These are phyloP conservation scores for Talaromyces sp. DNA, from an alignment of 2,329 filamentous ascomycete genomes.

Conservation along the genomic window DNA sequence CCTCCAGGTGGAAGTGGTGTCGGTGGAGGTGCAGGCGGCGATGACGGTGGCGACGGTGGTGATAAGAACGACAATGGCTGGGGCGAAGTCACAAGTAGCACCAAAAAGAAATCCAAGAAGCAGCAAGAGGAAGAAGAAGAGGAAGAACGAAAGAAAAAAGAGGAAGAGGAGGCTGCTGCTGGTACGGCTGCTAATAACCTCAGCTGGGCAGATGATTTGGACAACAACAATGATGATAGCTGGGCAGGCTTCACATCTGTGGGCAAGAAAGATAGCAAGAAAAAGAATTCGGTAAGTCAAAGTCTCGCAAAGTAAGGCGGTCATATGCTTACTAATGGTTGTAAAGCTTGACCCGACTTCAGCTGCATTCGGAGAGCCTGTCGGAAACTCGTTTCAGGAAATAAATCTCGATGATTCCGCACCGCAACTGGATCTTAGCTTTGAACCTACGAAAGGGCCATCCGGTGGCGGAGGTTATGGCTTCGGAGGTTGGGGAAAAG, in stretches of 20 bases:
- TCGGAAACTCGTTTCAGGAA: slow-evolving; percentile 60
- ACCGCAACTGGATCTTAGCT: slow-evolving; percentile 56
- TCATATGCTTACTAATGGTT: neutral
- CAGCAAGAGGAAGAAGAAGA: slow-evolving; percentile 31
- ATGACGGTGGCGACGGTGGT: slow-evolving; percentile 34
- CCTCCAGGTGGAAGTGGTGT: slow-evolving; percentile 32
- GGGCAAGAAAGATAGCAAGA: slow-evolving; percentile 57
- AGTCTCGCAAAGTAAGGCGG: slow-evolving; percentile 6
- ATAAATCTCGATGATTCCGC: slow-evolving; percentile 61
- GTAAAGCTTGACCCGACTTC: slow-evolving; percentile 31
- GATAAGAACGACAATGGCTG: slow-evolving; percentile 42
- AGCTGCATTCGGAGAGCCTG: slow-evolving; percentile 33
- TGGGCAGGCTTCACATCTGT: slow-evolving; percentile 50
- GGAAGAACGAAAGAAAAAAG: slow-evolving; percentile 23
- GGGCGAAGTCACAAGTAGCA: slow-evolving; percentile 35
- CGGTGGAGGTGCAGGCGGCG: slow-evolving; percentile 29
- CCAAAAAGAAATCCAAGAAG: slow-evolving; percentile 32
- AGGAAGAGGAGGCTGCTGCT: slow-evolving; percentile 33
- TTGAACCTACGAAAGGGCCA: slow-evolving; percentile 47
- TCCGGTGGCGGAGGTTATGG: slow-evolving; percentile 38
- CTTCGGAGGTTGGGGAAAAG: slow-evolving; percentile 59
- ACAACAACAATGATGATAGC: slow-evolving; percentile 46
- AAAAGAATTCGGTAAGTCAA: slow-evolving; percentile 51
- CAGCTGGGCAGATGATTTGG: slow-evolving; percentile 44
- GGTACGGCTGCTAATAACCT: slow-evolving; percentile 30